These are phyloP conservation scores for Beauveria varroae DNA, from an alignment of 2,329 filamentous ascomycete genomes.

Conservation along the genomic window DNA sequence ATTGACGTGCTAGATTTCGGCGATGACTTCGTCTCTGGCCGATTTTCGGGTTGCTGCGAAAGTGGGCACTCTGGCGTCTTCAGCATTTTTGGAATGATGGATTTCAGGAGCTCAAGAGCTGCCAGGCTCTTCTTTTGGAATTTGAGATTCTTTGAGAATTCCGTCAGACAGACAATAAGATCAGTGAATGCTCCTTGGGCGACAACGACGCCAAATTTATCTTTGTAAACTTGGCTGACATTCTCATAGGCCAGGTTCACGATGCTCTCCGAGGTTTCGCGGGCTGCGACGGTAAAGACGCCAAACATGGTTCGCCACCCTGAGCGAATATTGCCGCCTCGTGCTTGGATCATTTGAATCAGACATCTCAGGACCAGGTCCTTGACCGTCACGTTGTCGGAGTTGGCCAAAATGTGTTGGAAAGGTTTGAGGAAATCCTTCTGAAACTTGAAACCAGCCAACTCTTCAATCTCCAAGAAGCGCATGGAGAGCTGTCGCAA, in stretches of 20 bases:
- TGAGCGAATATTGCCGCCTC: conserved; percentile 92
- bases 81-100: conserved; percentile 89
- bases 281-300: conserved; percentile 91
- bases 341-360: conserved; percentile 98
- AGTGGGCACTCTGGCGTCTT: conserved; percentile 92
- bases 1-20: conserved; percentile 74
- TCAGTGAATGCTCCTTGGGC: conserved; percentile 96
- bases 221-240: conserved; percentile 91
- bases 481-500: conserved; percentile 94
- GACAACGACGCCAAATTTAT: conserved; percentile 90
- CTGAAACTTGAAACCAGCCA: conserved; percentile 98
- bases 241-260: conserved; percentile 97
- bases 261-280: conserved; percentile 88
- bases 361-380: conserved; percentile 94
- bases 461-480: conserved; percentile 96
- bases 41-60: conserved; percentile 52
- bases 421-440: conserved; percentile 99
- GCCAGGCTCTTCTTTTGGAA: conserved; percentile 98
- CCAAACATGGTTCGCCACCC: conserved; percentile 99
- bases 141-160: conserved; percentile 97
- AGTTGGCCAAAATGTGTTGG: conserved; percentile 94
- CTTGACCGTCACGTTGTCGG: conserved; percentile 84
- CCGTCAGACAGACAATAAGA: conserved; percentile 88
- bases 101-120: conserved; percentile 90
- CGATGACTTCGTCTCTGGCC: conserved; percentile 12